A percentile compares a stretch with the other conserved stretches of the same genome.
These are phyloP conservation scores for Bacterosira constricta DNA, from an alignment of 108 stramenopile species.

Conservation along the genomic window DNA sequence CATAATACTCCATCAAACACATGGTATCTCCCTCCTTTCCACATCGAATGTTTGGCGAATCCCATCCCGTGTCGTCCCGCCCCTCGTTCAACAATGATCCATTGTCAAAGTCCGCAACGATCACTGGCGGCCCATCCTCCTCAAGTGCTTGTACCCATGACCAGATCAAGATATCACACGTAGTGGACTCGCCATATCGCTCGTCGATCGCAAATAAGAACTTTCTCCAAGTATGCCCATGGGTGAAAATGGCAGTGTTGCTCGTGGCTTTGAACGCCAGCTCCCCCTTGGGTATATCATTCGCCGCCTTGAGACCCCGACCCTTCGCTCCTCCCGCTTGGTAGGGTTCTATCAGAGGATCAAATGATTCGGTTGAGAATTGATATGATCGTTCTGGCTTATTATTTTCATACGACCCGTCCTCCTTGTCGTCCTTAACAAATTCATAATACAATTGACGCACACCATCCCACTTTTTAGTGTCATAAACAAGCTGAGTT, in stretches of 20 bases:
- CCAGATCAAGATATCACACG: constrained; percentile 43
- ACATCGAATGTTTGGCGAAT: constrained; percentile 39
- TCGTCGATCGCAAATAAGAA: constrained; percentile 37
- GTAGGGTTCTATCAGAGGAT: constrained; percentile 35
- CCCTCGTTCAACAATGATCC: constrained; percentile 48
- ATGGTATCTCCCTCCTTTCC: constrained; percentile 28
- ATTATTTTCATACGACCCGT: background rate
- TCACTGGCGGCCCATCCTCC: constrained; percentile 18
- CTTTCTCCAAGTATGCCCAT: constrained; percentile 48
- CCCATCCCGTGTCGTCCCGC: constrained; percentile 31
- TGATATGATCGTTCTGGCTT: constrained; percentile 6
- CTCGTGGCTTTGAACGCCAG: constrained; percentile 46
- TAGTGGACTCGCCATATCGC: constrained; percentile 11
- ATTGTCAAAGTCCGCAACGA: constrained; percentile 44
- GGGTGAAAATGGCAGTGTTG: constrained; percentile 37
- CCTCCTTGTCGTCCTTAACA: constrained; percentile 9
- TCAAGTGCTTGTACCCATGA: constrained; percentile 36
- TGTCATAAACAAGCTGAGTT: constrained; percentile 3
- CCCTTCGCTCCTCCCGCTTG: constrained; percentile 42
- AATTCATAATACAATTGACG: constrained; percentile 31
- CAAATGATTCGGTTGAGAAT: constrained; percentile 7
- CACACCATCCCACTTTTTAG: constrained; percentile 26
- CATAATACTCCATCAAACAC: constrained; percentile 48
- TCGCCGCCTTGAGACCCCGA: constrained; percentile 22
- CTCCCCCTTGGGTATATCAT: constrained; percentile 35